Conservation (phyloP, 306 rosid genomes). For the Sicyos baderoa region DNA sequence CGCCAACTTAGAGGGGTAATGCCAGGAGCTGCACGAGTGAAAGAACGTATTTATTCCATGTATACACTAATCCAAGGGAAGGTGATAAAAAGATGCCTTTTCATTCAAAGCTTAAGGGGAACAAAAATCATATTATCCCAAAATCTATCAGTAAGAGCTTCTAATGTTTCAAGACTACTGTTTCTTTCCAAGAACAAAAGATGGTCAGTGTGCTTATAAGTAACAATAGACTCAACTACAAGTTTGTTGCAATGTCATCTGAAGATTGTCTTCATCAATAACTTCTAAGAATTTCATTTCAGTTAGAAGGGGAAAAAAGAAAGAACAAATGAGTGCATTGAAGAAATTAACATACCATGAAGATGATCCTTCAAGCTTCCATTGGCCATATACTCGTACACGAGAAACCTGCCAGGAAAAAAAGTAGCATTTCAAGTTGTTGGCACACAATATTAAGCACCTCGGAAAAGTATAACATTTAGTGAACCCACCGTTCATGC, state of each 20-base stretch:
- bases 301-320: background rate
- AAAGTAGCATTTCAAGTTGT: constrained; percentile 23
- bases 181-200: background rate
- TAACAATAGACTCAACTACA: background rate
- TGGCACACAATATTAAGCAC: constrained; percentile 22
- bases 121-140: background rate
- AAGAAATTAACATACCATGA: constrained; percentile 70
- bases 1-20: constrained; percentile 80
- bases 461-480: constrained; percentile 13
- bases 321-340: background rate
- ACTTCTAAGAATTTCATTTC: background rate
- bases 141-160: background rate
- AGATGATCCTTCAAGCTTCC: constrained; percentile 99
- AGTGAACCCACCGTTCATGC: constrained; percentile 53
- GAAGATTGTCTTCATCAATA: background rate
- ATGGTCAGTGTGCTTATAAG: background rate
- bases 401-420: constrained; percentile 65
- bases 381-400: constrained; percentile 91
- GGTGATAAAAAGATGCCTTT: background rate
- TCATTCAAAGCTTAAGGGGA: background rate
- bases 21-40: constrained; percentile 52
- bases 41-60: background rate
- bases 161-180: background rate
- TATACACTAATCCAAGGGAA: background rate
- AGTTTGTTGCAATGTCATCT: background rate